Evolutionary conservation across 2,329 filamentous ascomycete genomes (phyloP).

Genomic region (Fusarium citri): DNA sequence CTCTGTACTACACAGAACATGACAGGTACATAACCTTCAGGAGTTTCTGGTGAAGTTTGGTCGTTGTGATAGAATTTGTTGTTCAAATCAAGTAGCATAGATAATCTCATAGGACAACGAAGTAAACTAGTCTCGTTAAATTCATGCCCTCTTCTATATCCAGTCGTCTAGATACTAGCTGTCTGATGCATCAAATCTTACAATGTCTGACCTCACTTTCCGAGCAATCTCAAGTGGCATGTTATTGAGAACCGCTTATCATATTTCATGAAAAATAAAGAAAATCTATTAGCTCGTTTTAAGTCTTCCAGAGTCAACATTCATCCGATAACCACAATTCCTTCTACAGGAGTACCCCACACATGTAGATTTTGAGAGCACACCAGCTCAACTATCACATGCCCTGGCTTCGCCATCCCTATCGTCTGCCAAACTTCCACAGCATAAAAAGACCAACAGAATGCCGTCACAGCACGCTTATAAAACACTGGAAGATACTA

Average conservation of each 20-base stretch:
- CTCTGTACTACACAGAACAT: neutral
- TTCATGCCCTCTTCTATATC: neutral
- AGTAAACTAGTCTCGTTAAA: neutral
- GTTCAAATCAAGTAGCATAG: neutral
- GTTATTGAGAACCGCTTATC: neutral
- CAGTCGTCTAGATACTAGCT: neutral
- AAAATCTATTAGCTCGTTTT: slow-evolving; percentile 46
- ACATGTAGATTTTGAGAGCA: slow-evolving; percentile 16
- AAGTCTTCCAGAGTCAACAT: slow-evolving; percentile 36
- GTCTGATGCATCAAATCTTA: neutral
- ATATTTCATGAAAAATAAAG: slow-evolving; percentile 23
- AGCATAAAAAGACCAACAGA: neutral
- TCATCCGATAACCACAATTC: slow-evolving; percentile 31
- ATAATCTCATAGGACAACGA: neutral
- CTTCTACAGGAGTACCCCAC: slow-evolving; percentile 5
- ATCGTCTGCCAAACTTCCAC: neutral
- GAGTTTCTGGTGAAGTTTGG: neutral
- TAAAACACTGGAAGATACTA: neutral
- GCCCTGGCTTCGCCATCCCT: neutral
- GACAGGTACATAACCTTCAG: neutral
- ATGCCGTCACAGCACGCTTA: neutral
- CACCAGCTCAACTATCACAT: slow-evolving; percentile 12
- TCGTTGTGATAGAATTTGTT: neutral
- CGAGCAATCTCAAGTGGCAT: neutral
- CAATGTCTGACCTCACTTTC: neutral